Conservation (phyloP, 805 yeast genomes). For the Wickerhamomyces tratensis region DNA sequence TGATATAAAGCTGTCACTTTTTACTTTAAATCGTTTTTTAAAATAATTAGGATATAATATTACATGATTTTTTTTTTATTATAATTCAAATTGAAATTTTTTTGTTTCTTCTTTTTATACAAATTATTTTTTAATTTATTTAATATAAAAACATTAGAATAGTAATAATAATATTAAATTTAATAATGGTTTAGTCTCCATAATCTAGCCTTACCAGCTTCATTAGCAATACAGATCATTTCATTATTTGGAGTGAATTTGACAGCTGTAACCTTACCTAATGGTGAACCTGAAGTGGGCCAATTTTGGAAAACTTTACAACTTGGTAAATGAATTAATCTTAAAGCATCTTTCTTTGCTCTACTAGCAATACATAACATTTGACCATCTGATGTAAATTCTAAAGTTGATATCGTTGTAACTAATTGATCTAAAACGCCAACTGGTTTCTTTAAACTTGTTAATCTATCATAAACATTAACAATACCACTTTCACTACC, state of each 20-base stretch:
- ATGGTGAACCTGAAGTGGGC: constrained; percentile 96
- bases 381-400: constrained; percentile 84
- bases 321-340: constrained; percentile 80
- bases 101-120: too few relatives aligned
- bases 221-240: constrained; percentile 84
- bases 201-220: constrained; percentile 79
- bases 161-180: too few relatives aligned
- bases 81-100: too few relatives aligned
- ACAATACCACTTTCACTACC: constrained; percentile 90
- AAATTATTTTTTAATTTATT: too few relatives aligned
- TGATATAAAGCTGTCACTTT: too few relatives aligned
- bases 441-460: constrained; percentile 38
- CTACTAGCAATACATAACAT: constrained; percentile 77
- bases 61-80: too few relatives aligned
- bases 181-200: constrained; percentile 84
- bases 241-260: constrained; percentile 75
- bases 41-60: too few relatives aligned
- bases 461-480: constrained; percentile 60
- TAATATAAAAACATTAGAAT: too few relatives aligned
- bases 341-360: constrained; percentile 75
- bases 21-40: too few relatives aligned
- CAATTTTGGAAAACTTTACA: constrained; percentile 85
- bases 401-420: constrained; percentile 65
- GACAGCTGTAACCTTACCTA: constrained; percentile 83
- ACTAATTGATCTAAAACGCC: constrained; percentile 70